These are phyloP conservation scores for Agastache rugosa DNA, from an alignment of 257 asterid species.

Conservation along the genomic window DNA sequence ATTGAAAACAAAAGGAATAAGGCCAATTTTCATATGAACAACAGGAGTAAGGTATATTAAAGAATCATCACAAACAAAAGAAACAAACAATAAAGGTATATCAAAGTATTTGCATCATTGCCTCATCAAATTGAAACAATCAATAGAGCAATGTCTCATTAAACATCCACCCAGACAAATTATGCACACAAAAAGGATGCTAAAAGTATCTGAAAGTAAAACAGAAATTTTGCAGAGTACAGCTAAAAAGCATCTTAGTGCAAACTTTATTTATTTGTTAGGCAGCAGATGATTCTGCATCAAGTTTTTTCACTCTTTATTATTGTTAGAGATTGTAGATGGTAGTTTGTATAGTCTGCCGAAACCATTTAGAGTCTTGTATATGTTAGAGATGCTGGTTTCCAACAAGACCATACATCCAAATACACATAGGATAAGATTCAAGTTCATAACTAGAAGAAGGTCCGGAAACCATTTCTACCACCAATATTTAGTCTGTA, in stretches of 20 bases:
- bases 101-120: constrained; percentile 20
- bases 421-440: neutral
- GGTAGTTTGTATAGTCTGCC: too few species aligned
- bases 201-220: neutral
- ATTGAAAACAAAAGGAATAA: neutral
- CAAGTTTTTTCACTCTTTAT: neutral
- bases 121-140: constrained; percentile 8
- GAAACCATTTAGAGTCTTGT: too few species aligned
- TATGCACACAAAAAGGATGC: neutral
- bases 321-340: neutral
- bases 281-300: neutral
- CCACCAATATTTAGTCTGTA: constrained; percentile 2
- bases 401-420: neutral
- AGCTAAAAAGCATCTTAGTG: neutral
- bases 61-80: constrained; percentile 16
- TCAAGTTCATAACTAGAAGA: constrained; percentile 28
- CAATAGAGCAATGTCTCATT: neutral
- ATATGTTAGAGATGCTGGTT: neutral
- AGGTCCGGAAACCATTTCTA: constrained; percentile 9
- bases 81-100: neutral
- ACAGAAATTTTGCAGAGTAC: neutral
- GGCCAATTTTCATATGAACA: constrained; percentile 13
- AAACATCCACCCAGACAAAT: constrained; percentile 14
- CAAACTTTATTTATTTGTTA: neutral
- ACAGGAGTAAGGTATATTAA: neutral